Evolutionary conservation across 495 filamentous ascomycete species (phyloP), one percentile per base, ranked within the genome.

Genomic region (Astrocystis sublimbata): DNA sequence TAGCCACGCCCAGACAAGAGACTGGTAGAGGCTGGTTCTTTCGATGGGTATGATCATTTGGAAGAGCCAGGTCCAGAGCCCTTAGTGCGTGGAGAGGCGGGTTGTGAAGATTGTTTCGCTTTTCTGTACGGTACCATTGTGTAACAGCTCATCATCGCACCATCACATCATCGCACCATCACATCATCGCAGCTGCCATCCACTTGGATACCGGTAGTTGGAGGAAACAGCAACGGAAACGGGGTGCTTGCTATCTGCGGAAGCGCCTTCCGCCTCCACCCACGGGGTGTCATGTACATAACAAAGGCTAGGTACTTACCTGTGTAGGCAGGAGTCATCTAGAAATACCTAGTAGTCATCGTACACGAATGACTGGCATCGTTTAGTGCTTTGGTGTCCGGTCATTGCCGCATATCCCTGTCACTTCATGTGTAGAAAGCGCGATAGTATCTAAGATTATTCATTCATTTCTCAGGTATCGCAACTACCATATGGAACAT

Each of bases 401-500:
- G 30, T 30, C 8, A 30, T 30, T 17, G 13, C 30, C 24, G 13
- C 46, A n/a, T n/a, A n/a, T n/a, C n/a, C n/a, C n/a, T n/a, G n/a
- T n/a, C n/a, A n/a, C n/a, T n/a, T n/a, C 46, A 12, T 15, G 13
- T 28, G 9, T 47, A 28, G 23, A 42, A n/a, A 56, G 26, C 23
- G 31, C 10, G 6, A 26, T 13, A 3, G 13, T 19, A 26, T 28
- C 2, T 6, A 24, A 33, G 31, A 38, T 56, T 26, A 31, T 52
- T 35, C n/a, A 35, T 45, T 57, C 38, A 57, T 56, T 6, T 24
- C 43, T n/a, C 15, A 56, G 52, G 38, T 30, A 40, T 57, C 38
- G 17, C 43, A 13, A 21, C 23, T 43, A 31, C 47, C 28, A 9
- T 58, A 58, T 21, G 15, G 10, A 45, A 53, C 19, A 54, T 41